Evolutionary conservation across 2,329 filamentous ascomycete genomes (phyloP), one percentile per base, ranked within the genome.

Genomic region (Pestalotiopsis sp.): DNA sequence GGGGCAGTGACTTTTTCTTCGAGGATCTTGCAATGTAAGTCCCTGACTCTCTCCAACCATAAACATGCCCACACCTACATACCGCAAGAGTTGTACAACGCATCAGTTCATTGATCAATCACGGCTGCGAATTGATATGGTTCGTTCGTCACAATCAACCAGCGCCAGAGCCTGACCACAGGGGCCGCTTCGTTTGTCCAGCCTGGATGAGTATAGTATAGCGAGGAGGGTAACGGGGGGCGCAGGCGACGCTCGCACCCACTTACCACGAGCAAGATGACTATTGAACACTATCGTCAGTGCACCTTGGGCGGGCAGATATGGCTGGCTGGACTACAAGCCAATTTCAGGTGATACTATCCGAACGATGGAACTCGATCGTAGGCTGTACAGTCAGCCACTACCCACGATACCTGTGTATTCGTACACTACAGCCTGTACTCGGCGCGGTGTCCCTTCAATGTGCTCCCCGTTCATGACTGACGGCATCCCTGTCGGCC

Each of bases 121-220:
- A 66, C n/a, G 45, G 71, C 70, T 68, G 68, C 70, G 71, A 71
- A 71, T 71, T 71, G 72, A 72, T 72, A 70, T 70, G 70, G 71
- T 67, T 70, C 69, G 70, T 67, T 71, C 67, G 56, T 71, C 69
- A 36, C 66, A 67, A 58, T 23, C 12, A 11, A 12, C 36, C 61
- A 49, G 38, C 40, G 31, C 59, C 59, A 36, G 17, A 36, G 25
- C 59, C 31, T 11, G 12, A 17, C 27, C 25, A n/a, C 27, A 14
- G 59, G 36, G 13, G 9, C 45, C 45, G 17, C 17, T n/a, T n/a
- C 17, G 7, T 23, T n/a, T n/a, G 45, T 17, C 20, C 45, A 52
- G 45, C 31, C 31, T 36, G 31, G 31, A 36, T 7, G 31, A 36
- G 31, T 9, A 36, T 36, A 36, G 31, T 36, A 36, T 36, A 36